Evolutionary conservation across 2,329 filamentous ascomycete genomes (phyloP), one percentile per base, ranked within the genome.

Genomic region (Xylaria sp.): DNA sequence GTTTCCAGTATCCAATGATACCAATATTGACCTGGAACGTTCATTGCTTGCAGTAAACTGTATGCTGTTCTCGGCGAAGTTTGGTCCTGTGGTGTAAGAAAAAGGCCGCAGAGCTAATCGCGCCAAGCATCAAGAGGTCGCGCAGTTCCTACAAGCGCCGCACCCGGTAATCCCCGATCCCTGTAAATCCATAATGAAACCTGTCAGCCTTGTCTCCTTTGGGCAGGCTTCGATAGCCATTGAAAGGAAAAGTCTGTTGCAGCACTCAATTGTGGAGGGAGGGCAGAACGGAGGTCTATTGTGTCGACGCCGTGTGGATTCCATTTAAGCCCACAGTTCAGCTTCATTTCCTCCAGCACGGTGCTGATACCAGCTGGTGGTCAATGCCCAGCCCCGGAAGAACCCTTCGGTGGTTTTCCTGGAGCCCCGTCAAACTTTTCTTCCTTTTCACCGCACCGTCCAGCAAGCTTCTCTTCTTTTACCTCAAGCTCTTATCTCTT

Each of bases 191-290:
- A 37, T 66, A 63, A 67, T 66, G 69, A 74, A 72, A 70, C 66
- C 69, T 59, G 66, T 65, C 75, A 78, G 78, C 75, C 77, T 79
- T 79, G 76, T 78, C 78, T 78, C 61, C 37, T 76, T 79, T 70
- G 72, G 77, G 78, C 75, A 78, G 72, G 72, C 72, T 73, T 70
- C 72, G 55, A 69, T 60, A 64, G 8, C 56, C 13, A 31, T 20
- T 58, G 59, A 54, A 60, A 2, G 39, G 58, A 70, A 76, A 77
- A 76, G 74, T 71, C 76, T 77, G 73, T 76, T 61, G 64, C 55
- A 51, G 50, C 55, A 25, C 56, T 23, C 37, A 41, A 18, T 46
- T 41, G 56, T 58, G 39, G 54, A 57, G 20, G 39, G 54, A 57
- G 20, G 50, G 9, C 25, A 55, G 28, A 37, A 55, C 28, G 52